A percentile compares a stretch with the other conserved stretches of the same genome.
Evolutionary conservation across 1,139 yeast species (phyloP).

Genomic region (Meyerozyma athensensis): DNA sequence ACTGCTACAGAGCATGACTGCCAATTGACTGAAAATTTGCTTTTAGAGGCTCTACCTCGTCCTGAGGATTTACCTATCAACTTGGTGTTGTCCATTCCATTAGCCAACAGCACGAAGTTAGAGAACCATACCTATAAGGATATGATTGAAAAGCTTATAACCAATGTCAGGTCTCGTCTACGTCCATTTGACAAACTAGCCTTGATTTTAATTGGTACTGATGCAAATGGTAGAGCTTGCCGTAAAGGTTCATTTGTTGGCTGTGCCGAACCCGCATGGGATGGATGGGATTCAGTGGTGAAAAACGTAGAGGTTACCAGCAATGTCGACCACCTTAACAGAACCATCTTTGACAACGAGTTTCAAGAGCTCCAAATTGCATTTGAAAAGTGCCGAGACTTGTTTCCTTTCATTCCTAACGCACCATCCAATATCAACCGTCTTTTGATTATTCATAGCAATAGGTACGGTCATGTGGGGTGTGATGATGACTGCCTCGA

Average conservation of each 20-base stretch:
- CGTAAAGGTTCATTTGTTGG: conserved; percentile 52
- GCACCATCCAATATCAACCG: conserved; percentile 20
- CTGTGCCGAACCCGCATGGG: conserved; percentile 48
- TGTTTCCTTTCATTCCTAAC: conserved; percentile 25
- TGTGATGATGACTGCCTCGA: conserved; percentile 8
- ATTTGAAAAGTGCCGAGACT: conserved; percentile 28
- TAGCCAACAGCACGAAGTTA: conserved; percentile 29
- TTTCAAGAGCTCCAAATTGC: conserved; percentile 23
- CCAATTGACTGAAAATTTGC: conserved; percentile 35
- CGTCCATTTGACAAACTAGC: conserved; percentile 49
- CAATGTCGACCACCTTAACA: conserved; percentile 13
- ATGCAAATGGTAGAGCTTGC: conserved; percentile 30
- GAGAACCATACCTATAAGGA: conserved; percentile 31
- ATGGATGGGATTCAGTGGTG: conserved; percentile 51
- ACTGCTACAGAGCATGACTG: conserved; percentile 29
- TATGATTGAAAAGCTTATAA: conserved; percentile 23
- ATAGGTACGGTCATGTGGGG: conserved; percentile 12
- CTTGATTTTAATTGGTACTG: conserved; percentile 48
- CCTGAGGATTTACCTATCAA: conserved; percentile 42
- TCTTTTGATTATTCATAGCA: conserved; percentile 23
- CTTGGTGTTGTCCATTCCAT: conserved; percentile 43
- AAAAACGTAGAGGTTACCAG: conserved; percentile 35
- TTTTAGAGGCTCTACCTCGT: conserved; percentile 24
- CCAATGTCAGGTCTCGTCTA: conserved; percentile 23
- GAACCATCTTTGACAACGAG: conserved; percentile 13